Evolutionary conservation across 176 grass and related monocot genomes (phyloP).

Genomic region (Cenchrus americanus): DNA sequence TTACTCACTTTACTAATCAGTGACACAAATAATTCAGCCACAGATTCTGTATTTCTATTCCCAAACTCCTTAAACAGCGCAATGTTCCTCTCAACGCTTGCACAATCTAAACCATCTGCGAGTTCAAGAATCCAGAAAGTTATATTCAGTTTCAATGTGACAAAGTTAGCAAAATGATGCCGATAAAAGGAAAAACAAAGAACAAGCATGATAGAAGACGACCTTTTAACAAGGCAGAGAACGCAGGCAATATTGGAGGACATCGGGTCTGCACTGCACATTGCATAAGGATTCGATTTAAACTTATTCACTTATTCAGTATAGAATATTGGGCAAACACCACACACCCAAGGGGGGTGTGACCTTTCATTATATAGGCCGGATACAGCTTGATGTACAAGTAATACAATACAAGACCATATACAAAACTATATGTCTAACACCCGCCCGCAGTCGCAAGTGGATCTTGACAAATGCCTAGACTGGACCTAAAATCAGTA

Average conservation of each 20-base stretch:
- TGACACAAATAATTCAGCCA: constrained; percentile 82
- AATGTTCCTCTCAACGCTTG: constrained; percentile 51
- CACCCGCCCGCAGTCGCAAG: no score
- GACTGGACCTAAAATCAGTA: no score
- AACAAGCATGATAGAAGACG: neutral
- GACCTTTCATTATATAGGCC: no score
- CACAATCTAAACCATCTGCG: constrained; percentile 67
- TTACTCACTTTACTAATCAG: constrained; percentile 73
- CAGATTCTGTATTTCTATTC: constrained; percentile 74
- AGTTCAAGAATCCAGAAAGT: constrained; percentile 16
- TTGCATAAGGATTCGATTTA: constrained; percentile 37
- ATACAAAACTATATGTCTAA: no score
- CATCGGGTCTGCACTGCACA: constrained; percentile 69
- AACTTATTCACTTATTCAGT: neutral
- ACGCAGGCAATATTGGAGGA: constrained; percentile 86
- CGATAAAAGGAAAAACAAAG: neutral
- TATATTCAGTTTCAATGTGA: neutral
- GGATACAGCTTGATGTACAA: no score
- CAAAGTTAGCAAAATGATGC: neutral
- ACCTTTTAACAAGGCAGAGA: constrained; percentile 80
- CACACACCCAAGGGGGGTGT: no score
- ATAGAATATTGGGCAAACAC: no score
- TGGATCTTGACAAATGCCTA: no score
- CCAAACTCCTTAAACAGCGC: constrained; percentile 63
- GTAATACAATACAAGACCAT: no score